Evolutionary conservation across 257 asterid genomes (phyloP), one percentile per base, ranked within the genome.

Genomic region (Solanum raphanifolium): DNA sequence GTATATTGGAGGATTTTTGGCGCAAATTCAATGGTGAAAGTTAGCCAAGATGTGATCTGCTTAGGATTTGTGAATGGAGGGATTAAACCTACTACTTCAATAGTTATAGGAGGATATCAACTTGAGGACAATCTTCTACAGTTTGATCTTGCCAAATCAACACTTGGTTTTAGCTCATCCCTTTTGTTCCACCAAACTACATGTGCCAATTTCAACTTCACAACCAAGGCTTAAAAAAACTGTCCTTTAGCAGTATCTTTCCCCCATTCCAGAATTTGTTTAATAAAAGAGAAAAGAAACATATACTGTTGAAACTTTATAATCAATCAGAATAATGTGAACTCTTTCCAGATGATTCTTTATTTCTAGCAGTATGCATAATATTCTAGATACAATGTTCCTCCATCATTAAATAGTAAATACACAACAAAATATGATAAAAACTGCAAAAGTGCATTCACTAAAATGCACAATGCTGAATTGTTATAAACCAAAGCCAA

Each of bases 101-200:
- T 39, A 46, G 93, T 94, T 20, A 89, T 90, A 31, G 93, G 96
- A 13, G 93, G 93, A 3, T 87, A 90, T 83, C 95, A 91, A 72
- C 88, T 92, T 32, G 95, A 91, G 89, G 92, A 93, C 62, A 94
- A 94, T 62, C 68, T 94, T 71, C 74, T 94, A 87, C 91, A 91
- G 88, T 94, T 94, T 35, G 96, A 93, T 86, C 79, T 94, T 73
- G 94, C 34, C 43, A 66, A 86, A 1, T 89, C 94, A 20, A 88
- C 87, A 88, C 92, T 95, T 9, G 88, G 88, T 13, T 92, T 95
- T 79, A 88, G 87, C 65, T 90, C 93, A 8, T 93, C 97, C 2
- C 94, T 92, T 79, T 25, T 91, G 89, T 35, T 68, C 20, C 87
- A 25, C 27, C 86, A 78, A 79, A 87, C 88, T 27, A 83, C 88